A percentile compares a stretch with the other conserved stretches of the same genome.
phyloP scores from a whole-genome alignment of 768 basidiomycete genomes.

The Podaxis pistillaris region DNA sequence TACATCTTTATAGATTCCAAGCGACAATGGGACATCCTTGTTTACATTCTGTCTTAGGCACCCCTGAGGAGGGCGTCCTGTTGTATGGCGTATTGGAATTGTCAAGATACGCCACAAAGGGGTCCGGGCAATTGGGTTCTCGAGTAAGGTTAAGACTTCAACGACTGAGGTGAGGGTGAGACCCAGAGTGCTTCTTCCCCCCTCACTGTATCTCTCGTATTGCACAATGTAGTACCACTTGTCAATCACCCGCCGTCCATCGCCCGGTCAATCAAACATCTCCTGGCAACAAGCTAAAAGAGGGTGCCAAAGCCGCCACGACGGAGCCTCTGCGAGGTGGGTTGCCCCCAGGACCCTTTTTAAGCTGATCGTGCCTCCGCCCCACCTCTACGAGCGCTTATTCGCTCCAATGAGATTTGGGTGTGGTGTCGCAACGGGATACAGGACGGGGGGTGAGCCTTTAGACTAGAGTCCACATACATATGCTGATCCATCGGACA shows the following conservation, averaged over 20 bases:
- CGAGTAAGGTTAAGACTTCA: too few species aligned
- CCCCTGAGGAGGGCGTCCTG: too few species aligned
- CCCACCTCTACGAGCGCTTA: slow-evolving; percentile 11
- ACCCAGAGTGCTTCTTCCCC: too few species aligned
- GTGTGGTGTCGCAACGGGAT: slow-evolving; percentile 91
- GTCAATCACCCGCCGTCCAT: slow-evolving; percentile 67
- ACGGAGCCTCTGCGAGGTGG: slow-evolving; percentile 90
- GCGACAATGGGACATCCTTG: too few species aligned
- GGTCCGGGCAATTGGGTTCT: too few species aligned
- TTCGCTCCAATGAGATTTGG: slow-evolving; percentile 46
- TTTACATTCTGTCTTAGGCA: too few species aligned
- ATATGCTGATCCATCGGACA: slow-evolving; percentile 68
- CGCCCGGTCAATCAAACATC: slow-evolving; percentile 73
- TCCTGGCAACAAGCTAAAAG: slow-evolving; percentile 93
- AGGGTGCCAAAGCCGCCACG: slow-evolving; percentile 88
- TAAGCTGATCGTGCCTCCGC: slow-evolving; percentile 17
- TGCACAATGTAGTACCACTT: slow-evolving; percentile 33
- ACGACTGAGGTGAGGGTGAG: too few species aligned
- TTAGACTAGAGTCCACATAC: slow-evolving; percentile 93
- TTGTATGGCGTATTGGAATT: too few species aligned
- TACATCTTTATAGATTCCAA: too few species aligned
- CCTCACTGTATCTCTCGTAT: too few species aligned
- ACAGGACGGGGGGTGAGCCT: slow-evolving; percentile 85
- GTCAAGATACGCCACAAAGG: too few species aligned
- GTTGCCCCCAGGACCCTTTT: slow-evolving; percentile 49